Conservation (phyloP, 1,284 basidiomycete species). For the Agaricales sp. region DNA sequence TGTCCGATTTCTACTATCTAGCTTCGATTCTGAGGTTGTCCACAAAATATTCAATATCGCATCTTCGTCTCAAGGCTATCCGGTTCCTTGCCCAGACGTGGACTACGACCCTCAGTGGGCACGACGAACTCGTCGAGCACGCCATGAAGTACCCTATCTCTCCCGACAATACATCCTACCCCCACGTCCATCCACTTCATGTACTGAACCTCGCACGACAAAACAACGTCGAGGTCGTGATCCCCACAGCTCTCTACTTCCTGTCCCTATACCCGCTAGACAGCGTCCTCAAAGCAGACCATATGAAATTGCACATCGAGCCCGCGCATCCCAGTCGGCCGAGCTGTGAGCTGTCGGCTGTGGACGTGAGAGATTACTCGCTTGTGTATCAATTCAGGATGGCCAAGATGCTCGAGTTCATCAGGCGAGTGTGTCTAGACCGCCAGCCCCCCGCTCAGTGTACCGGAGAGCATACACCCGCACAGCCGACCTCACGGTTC, state of each 20-base stretch:
- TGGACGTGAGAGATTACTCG: slow-evolving; percentile 39
- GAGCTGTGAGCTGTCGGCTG: slow-evolving; percentile 28
- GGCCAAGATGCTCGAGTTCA: slow-evolving; percentile 38
- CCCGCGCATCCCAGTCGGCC: slow-evolving; percentile 36
- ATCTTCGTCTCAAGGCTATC: slow-evolving; percentile 39
- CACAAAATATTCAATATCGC: slow-evolving; percentile 46
- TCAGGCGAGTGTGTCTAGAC: slow-evolving; percentile 31
- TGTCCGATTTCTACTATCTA: slow-evolving; percentile 43
- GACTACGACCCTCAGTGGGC: slow-evolving; percentile 41
- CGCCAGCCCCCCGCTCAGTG: slow-evolving; percentile 18
- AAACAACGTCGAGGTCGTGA: slow-evolving; percentile 33
- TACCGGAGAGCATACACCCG: not conserved
- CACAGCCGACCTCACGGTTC: slow-evolving; percentile 6
- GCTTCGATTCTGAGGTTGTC: slow-evolving; percentile 43
- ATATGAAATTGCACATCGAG: slow-evolving; percentile 39
- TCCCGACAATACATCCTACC: slow-evolving; percentile 35
- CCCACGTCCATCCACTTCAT: slow-evolving; percentile 49
- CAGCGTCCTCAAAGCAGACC: slow-evolving; percentile 37
- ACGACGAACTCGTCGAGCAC: slow-evolving; percentile 44
- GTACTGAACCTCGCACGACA: slow-evolving; percentile 48
- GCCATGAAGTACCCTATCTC: slow-evolving; percentile 33
- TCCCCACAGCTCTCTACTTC: slow-evolving; percentile 48
- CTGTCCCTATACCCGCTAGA: slow-evolving; percentile 44
- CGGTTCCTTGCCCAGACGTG: slow-evolving; percentile 39
- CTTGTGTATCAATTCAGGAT: slow-evolving; percentile 50